phyloP scores from a whole-genome alignment of 2,329 filamentous ascomycete species.

The Dactylonectria macrodidyma region DNA sequence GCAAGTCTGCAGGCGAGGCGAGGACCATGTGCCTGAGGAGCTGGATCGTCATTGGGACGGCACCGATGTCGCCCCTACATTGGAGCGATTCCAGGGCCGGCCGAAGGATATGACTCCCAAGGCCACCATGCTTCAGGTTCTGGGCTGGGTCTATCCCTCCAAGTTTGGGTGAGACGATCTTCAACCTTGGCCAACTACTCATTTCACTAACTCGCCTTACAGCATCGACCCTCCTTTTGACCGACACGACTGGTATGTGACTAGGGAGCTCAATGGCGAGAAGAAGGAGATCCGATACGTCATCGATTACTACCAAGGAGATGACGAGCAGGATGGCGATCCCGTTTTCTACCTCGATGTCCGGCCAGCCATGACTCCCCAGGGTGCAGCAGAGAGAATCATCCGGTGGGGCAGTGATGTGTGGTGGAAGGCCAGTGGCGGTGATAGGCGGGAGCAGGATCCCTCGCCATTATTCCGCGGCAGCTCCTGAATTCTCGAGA shows the following conservation, averaged over 20 bases:
- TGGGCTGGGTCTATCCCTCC: conserved; percentile 84
- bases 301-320: conserved; percentile 95
- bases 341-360: conserved; percentile 98
- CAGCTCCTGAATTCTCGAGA: conserved; percentile 32
- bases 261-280: conserved; percentile 77
- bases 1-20: conserved; percentile 81
- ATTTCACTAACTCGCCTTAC: conserved; percentile 37
- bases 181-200: background rate
- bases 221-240: conserved; percentile 92
- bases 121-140: conserved; percentile 84
- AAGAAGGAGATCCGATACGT: conserved; percentile 89
- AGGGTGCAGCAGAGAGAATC: conserved; percentile 83
- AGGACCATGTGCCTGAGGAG: conserved; percentile 69
- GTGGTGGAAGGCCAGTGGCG: conserved; percentile 92
- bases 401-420: conserved; percentile 93
- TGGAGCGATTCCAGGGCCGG: conserved; percentile 90
- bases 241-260: conserved; percentile 96
- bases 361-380: conserved; percentile 87
- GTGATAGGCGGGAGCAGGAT: conserved; percentile 69
- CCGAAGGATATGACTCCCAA: conserved; percentile 94
- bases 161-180: conserved; percentile 77
- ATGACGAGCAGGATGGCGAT: conserved; percentile 86
- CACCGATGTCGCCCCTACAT: conserved; percentile 74
- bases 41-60: conserved; percentile 68
- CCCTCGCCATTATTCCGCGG: conserved; percentile 53